Conservation (phyloP, 106 monocot genomes). For the Iris macrosiphon region DNA sequence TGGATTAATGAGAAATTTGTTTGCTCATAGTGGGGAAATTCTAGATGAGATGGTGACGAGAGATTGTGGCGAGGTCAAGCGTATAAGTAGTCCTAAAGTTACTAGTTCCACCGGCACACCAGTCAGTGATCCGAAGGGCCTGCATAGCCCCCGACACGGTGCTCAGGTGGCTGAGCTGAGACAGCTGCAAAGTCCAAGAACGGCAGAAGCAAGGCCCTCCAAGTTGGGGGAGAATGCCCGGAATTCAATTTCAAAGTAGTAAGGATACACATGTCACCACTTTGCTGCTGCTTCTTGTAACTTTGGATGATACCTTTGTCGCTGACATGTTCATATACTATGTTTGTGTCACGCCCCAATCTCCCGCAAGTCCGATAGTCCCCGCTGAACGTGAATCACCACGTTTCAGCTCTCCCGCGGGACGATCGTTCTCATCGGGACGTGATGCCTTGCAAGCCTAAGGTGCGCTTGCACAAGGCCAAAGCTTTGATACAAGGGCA, state of each 20-base stretch:
- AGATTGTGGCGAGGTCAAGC: constrained; percentile 76
- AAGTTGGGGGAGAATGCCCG: constrained; percentile 38
- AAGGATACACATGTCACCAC: background rate
- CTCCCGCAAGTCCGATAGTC: too few relatives aligned
- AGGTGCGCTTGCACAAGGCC: too few relatives aligned
- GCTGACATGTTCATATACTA: constrained; percentile 5
- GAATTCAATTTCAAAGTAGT: constrained; percentile 17
- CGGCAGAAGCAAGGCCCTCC: constrained; percentile 34
- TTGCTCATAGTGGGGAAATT: constrained; percentile 37
- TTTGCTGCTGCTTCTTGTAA: background rate
- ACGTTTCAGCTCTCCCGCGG: too few relatives aligned
- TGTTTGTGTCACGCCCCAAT: too few relatives aligned
- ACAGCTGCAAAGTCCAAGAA: constrained; percentile 41
- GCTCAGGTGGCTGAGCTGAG: constrained; percentile 44
- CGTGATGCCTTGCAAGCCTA: too few relatives aligned
- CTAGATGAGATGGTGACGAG: constrained; percentile 79
- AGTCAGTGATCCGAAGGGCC: constrained; percentile 22
- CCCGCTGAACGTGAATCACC: too few relatives aligned
- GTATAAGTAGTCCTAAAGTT: constrained; percentile 55
- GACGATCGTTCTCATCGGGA: too few relatives aligned
- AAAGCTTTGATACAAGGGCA: too few relatives aligned
- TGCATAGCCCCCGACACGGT: constrained; percentile 40
- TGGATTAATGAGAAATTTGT: constrained; percentile 8
- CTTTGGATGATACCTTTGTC: constrained; percentile 1
- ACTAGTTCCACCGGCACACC: constrained; percentile 60